Evolutionary conservation across 805 yeast genomes (phyloP).

Genomic region (Starmerella floricola): DNA sequence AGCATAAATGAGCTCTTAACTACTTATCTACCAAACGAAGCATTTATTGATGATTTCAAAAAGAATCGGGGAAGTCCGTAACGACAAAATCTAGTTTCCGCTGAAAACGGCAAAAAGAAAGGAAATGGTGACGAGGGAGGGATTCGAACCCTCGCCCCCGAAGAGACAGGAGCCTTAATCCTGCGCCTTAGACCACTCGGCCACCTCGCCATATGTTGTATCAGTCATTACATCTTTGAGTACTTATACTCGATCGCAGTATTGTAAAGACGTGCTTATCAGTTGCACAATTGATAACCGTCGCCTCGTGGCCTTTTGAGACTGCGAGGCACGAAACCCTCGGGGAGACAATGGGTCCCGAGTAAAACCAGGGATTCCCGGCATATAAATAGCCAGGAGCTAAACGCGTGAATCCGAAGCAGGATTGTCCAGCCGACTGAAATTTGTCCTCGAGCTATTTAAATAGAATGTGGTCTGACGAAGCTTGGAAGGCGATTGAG

Average conservation of each 20-base stretch:
- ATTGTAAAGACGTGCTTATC: too few species aligned
- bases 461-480: conserved; percentile 18
- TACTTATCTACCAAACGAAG: not conserved
- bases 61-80: too few species aligned
- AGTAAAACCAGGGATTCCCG: not conserved
- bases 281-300: too few species aligned
- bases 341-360: not conserved
- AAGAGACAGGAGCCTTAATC: conserved; percentile 23
- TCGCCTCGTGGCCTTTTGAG: too few species aligned
- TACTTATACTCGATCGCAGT: too few species aligned
- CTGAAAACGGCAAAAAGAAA: not conserved
- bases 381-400: not conserved
- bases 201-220: conserved; percentile 17
- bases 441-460: too few species aligned
- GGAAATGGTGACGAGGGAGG: conserved; percentile 17
- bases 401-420: too few species aligned
- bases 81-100: too few species aligned
- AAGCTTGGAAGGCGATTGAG: conserved; percentile 18
- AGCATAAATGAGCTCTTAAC: not conserved
- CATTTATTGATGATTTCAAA: too few species aligned
- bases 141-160: conserved; percentile 23
- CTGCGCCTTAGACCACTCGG: conserved; percentile 24
- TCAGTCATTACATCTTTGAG: too few species aligned
- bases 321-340: too few species aligned
- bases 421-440: too few species aligned